Percentiles rank a stretch among this genome's conserved stretches.
These are phyloP conservation scores for Angomonas deanei DNA, from an alignment of 208 protist species.

Conservation along the genomic window DNA sequence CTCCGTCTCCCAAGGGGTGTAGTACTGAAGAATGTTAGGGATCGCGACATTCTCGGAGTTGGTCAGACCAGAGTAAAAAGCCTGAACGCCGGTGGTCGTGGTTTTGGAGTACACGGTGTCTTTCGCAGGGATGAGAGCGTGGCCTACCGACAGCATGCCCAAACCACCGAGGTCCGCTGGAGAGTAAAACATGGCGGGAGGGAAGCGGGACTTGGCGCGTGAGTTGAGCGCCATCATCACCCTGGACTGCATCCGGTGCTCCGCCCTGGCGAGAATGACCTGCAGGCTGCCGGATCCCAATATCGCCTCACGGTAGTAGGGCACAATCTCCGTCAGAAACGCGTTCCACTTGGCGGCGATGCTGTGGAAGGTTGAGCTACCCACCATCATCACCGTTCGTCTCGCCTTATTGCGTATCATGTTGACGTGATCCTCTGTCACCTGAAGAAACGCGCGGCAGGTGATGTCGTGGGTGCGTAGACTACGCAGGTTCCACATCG, in stretches of 20 bases:
- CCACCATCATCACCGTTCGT: slow-evolving; percentile 99
- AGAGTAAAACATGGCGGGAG: slow-evolving; percentile 99
- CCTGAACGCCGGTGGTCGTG: slow-evolving; percentile 97
- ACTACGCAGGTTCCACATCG: slow-evolving; percentile 99
- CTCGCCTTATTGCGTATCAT: slow-evolving; percentile 98
- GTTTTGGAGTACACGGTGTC: slow-evolving; percentile 98
- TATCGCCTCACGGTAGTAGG: slow-evolving; percentile 99
- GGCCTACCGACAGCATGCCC: slow-evolving; percentile 99
- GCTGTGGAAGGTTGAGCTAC: slow-evolving; percentile 99
- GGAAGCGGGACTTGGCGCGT: slow-evolving; percentile 99
- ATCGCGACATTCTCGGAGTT: slow-evolving; percentile 99
- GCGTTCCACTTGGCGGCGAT: slow-evolving; percentile 99
- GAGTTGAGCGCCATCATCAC: slow-evolving; percentile 99
- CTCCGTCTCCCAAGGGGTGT: slow-evolving; percentile 99
- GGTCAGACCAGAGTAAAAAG: slow-evolving; percentile 98
- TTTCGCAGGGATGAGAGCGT: slow-evolving; percentile 99
- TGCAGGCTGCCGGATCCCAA: slow-evolving; percentile 97
- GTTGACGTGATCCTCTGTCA: slow-evolving; percentile 94
- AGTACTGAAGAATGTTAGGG: slow-evolving; percentile 99
- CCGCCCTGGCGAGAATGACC: slow-evolving; percentile 98
- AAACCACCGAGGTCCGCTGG: slow-evolving; percentile 98
- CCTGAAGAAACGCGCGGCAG: slow-evolving; percentile 98
- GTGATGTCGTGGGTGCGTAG: slow-evolving; percentile 98
- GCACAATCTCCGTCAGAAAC: slow-evolving; percentile 98
- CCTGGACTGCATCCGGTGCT: slow-evolving; percentile 99